These are phyloP conservation scores for Tillandsia fasciculata DNA, from an alignment of 176 grass and related monocot genomes.

Conservation along the genomic window DNA sequence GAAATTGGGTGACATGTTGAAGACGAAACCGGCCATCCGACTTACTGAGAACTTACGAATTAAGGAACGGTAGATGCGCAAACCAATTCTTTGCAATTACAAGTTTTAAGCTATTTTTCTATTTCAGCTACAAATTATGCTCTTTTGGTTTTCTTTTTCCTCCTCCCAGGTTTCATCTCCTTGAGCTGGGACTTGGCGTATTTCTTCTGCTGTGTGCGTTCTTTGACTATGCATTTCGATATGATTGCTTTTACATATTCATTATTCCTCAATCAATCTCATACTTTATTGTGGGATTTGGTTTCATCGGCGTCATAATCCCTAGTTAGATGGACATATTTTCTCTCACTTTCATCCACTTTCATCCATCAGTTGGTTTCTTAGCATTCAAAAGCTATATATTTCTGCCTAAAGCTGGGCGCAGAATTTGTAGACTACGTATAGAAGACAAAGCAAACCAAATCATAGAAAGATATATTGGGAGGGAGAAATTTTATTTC, in stretches of 20 bases:
- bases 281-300: conserved; percentile 52
- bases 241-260: conserved; percentile 45
- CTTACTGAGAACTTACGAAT: conserved; percentile 1
- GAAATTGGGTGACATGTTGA: conserved; percentile 43
- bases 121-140: not conserved
- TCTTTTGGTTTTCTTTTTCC: not conserved
- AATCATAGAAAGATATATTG: too few relatives aligned
- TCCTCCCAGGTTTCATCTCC: conserved; percentile 29
- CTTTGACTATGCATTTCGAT: conserved; percentile 34
- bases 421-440: too few relatives aligned
- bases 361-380: conserved; percentile 1
- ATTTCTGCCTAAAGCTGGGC: too few relatives aligned
- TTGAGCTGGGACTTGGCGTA: conserved; percentile 31
- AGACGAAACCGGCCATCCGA: conserved; percentile 22
- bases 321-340: conserved; percentile 17
- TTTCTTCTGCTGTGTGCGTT: conserved; percentile 36
- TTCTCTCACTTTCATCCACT: not conserved
- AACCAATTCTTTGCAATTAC: not conserved
- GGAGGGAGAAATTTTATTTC: too few relatives aligned
- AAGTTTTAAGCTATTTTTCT: not conserved
- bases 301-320: conserved; percentile 31
- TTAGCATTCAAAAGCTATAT: conserved; percentile 11
- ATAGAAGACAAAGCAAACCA: too few relatives aligned
- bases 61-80: conserved; percentile 37
- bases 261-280: conserved; percentile 48